These are phyloP conservation scores for Berberis thunbergii DNA, from an alignment of 164 flowering plant genomes.

Conservation along the genomic window DNA sequence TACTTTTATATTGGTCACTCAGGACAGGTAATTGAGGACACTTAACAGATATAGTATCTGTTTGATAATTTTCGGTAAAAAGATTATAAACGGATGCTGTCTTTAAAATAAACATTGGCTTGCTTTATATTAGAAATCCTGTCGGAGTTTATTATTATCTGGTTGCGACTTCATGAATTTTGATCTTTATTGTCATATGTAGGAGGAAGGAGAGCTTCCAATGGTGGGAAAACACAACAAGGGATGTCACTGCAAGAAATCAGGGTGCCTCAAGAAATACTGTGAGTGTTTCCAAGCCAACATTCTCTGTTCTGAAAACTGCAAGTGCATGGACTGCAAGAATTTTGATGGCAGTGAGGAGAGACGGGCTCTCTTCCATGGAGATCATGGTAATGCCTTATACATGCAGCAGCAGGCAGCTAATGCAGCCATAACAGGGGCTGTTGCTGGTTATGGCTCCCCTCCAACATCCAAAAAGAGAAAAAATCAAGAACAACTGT, in stretches of 20 bases:
- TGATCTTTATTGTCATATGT: constrained; percentile 10
- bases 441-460: constrained; percentile 87
- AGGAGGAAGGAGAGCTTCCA: constrained; percentile 66
- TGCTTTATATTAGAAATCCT: neutral
- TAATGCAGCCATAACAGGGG: constrained; percentile 96
- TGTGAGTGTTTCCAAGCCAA: constrained; percentile 94
- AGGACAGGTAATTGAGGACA: too few relatives aligned
- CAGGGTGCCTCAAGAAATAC: constrained; percentile 90
- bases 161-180: constrained; percentile 4
- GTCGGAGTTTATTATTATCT: neutral
- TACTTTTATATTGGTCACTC: too few relatives aligned
- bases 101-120: neutral
- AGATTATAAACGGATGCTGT: neutral
- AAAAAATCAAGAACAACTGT: constrained; percentile 57
- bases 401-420: constrained; percentile 82
- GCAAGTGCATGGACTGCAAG: constrained; percentile 91
- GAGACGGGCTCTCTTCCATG: constrained; percentile 75
- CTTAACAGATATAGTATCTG: too few relatives aligned
- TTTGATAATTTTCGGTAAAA: neutral
- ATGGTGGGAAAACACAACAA: constrained; percentile 73
- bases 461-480: constrained; percentile 65
- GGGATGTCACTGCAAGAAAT: constrained; percentile 93
- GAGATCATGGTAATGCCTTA: constrained; percentile 56
- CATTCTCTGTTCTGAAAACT: constrained; percentile 83
- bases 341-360: constrained; percentile 94